Base-by-base conservation (phyloP, 164 flowering plant species). In the Magnolia sinica region DNA sequence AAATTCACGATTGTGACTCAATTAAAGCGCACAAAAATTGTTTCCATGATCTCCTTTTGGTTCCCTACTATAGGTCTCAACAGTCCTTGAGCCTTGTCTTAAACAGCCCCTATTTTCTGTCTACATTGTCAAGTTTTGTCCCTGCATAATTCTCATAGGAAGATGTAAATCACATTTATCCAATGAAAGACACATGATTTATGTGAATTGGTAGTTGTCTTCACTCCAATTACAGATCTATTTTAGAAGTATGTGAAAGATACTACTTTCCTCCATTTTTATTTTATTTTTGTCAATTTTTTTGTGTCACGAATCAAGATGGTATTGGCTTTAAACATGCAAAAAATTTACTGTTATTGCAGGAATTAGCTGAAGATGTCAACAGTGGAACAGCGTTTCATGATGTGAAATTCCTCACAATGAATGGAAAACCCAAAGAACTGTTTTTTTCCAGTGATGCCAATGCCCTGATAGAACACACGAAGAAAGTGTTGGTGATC, bases 361-460 rank as follows among this genome's bases (percentile, higher is more conserved):
- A 94, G 98, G 99, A 94, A 65, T 69, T 87, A 72, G 74, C 77
- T 59, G 91, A 84, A 73, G 85, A 86, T 74, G 22, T 6, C n/a
- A 77, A 59, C 76, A 80, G 45, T 78, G 91, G 84, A 73, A 73
- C 92, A 70, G 82, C 91, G 45, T 90, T 88, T 82, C 82, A 87
- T 81, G 94, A 91, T 78, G 80, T 81, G 63, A 89, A 92, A 64
- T 87, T 85, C 73, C 85, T 88, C 29, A 83, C 87, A 27, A 88
- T 81, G 79, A 84, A 87, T 86, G 89, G 84, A 14, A 85, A 86
- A 22, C 95, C 99, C 29, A 96, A 89, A 81, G 99, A 94, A 78
- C 83, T 94, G 29, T 94, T 94, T 83, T 84, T 96, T 71, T 94
- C 99, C 19, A 96, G 98, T 82, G 99, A 94, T 83, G 90, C 97